Percentiles rank a stretch among this genome's conserved stretches.
phyloP scores from a whole-genome alignment of 176 grass and related monocot genomes.

The Phoenix roebelenii region DNA sequence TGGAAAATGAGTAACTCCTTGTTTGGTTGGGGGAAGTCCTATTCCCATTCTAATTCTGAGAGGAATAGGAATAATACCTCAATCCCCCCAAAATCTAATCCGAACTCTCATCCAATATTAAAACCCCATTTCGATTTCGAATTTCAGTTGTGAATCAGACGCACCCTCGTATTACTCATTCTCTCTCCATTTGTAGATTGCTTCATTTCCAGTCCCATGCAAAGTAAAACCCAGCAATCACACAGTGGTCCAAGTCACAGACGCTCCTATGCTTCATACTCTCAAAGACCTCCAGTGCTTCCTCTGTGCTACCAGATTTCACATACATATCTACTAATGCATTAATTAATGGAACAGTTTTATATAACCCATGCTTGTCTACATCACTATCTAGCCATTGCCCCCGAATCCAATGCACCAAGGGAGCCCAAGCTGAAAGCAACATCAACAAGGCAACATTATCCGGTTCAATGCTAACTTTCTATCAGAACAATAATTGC shows the following conservation, averaged over 20 bases:
- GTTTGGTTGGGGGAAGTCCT: too few relatives aligned
- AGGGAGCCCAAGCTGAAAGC: conserved; percentile 51
- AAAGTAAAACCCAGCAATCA: conserved; percentile 57
- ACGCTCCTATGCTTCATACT: conserved; percentile 41
- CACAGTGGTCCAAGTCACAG: conserved; percentile 47
- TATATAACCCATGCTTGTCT: conserved; percentile 22
- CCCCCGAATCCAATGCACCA: conserved; percentile 57
- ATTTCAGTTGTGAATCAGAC: too few relatives aligned
- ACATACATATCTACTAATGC: conserved; percentile 65
- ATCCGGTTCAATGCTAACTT: conserved; percentile 33
- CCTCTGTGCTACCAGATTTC: conserved; percentile 40
- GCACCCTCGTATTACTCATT: neutral
- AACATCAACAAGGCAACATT: conserved; percentile 47
- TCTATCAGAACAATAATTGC: neutral
- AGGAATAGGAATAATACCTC: too few relatives aligned
- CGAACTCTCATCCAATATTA: too few relatives aligned
- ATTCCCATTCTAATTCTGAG: too few relatives aligned
- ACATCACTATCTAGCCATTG: conserved; percentile 23
- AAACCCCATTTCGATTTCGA: too few relatives aligned
- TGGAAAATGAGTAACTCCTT: too few relatives aligned
- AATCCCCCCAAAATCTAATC: too few relatives aligned
- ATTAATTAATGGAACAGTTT: conserved; percentile 44
- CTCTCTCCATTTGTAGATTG: conserved; percentile 58
- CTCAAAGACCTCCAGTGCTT: conserved; percentile 60
- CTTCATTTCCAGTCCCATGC: conserved; percentile 53